phyloP scores from a whole-genome alignment of 345 rosid species.

The Citrus australasica region DNA sequence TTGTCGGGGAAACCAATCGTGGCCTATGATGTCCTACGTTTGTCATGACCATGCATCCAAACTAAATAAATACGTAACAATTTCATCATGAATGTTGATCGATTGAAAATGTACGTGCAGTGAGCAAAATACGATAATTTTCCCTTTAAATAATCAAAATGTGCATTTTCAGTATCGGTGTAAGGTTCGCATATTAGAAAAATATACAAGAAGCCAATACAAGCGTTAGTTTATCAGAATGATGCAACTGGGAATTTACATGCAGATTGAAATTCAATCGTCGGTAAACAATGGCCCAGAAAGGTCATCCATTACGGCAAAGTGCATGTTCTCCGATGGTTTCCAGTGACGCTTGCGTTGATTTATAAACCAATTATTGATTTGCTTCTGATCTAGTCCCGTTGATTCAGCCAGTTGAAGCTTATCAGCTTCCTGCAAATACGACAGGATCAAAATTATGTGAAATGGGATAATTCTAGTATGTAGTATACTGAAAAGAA shows the following conservation, averaged over 20 bases:
- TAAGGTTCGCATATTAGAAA: slow-evolving; percentile 8
- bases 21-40: not conserved
- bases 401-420: slow-evolving; percentile 65
- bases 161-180: slow-evolving; percentile 11
- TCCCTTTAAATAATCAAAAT: not conserved
- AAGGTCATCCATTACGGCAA: slow-evolving; percentile 52
- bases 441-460: not conserved
- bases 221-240: not conserved
- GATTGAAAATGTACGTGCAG: slow-evolving; percentile 15
- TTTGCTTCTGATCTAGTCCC: slow-evolving; percentile 81
- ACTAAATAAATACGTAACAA: not conserved
- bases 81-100: slow-evolving; percentile 1
- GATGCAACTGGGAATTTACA: slow-evolving; percentile 18
- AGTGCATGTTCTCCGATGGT: slow-evolving; percentile 73
- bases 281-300: slow-evolving; percentile 53
- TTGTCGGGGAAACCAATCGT: not conserved
- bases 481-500: too few relatives aligned
- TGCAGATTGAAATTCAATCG: slow-evolving; percentile 28
- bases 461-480: too few relatives aligned
- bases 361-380: slow-evolving; percentile 89
- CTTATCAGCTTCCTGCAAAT: slow-evolving; percentile 63
- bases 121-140: slow-evolving; percentile 18
- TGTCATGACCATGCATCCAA: not conserved
- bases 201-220: slow-evolving; percentile 13
- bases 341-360: slow-evolving; percentile 91